A percentile compares a stretch with the other conserved stretches of the same genome.
These are phyloP conservation scores for Fusarium sp. DNA, from an alignment of 2,329 filamentous ascomycete species.

Conservation along the genomic window DNA sequence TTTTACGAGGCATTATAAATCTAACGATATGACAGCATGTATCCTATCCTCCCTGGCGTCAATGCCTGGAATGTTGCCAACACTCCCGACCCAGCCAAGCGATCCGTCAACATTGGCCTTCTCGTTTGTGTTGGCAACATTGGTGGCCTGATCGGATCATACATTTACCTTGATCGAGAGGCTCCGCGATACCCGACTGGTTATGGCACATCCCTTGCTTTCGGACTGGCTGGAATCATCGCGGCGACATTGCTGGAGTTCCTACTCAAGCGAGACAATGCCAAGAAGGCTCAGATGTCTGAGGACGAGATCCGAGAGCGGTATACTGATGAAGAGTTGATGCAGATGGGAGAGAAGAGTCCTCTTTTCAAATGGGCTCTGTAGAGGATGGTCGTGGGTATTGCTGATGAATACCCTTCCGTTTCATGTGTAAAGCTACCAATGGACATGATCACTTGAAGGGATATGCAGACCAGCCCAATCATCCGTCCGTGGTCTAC, in stretches of 20 bases:
- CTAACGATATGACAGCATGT: slow-evolving; percentile 41
- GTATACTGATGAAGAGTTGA: background rate
- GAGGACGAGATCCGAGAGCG: background rate
- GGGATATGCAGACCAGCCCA: background rate
- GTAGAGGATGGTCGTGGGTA: background rate
- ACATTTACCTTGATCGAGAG: background rate
- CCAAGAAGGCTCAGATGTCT: background rate
- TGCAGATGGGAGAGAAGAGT: background rate
- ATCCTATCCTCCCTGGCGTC: slow-evolving; percentile 55
- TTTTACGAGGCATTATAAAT: background rate
- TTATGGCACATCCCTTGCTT: background rate
- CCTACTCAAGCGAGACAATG: background rate
- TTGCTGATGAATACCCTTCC: background rate
- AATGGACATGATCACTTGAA: background rate
- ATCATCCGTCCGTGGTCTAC: background rate
- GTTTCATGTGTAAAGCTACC: background rate
- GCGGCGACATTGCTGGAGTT: background rate
- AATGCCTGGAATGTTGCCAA: slow-evolving; percentile 58
- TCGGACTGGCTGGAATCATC: background rate
- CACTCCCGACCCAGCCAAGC: slow-evolving; percentile 51
- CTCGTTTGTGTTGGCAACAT: slow-evolving; percentile 52
- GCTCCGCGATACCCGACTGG: background rate
- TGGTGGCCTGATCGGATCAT: background rate
- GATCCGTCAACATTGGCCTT: slow-evolving; percentile 56
- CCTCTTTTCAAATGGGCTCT: background rate